Percentiles rank a stretch among this genome's conserved stretches.
phyloP scores from a whole-genome alignment of 345 rosid species.

The Cardamine resedifolia region DNA sequence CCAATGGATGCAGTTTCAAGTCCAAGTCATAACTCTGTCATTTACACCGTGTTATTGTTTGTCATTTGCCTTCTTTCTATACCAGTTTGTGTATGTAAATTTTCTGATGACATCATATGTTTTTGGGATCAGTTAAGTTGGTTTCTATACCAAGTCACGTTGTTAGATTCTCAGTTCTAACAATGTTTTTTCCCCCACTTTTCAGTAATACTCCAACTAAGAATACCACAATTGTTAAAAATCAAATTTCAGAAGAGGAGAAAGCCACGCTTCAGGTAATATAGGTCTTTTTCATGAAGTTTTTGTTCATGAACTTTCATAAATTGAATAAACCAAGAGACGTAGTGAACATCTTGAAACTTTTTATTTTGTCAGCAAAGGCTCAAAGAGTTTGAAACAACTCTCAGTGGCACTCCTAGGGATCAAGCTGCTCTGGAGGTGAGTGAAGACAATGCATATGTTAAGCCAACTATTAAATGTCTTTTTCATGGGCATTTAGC shows the following conservation, averaged over 20 bases:
- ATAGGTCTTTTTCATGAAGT: not conserved
- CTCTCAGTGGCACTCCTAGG: slow-evolving; percentile 53
- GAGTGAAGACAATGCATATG: slow-evolving; percentile 38
- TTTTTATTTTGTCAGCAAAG: slow-evolving; percentile 52
- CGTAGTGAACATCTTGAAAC: not conserved
- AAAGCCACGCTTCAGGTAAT: slow-evolving; percentile 69
- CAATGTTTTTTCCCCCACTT: slow-evolving; percentile 18
- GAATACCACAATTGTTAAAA: slow-evolving; percentile 49
- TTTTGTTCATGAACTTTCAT: not conserved
- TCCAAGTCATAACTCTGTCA: not conserved
- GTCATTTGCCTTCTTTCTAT: not conserved
- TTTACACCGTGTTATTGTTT: slow-evolving; percentile 4
- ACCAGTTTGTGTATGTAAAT: not conserved
- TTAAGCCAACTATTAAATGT: not conserved
- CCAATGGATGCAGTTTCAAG: not conserved
- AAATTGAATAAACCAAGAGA: not conserved
- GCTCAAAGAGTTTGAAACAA: slow-evolving; percentile 73
- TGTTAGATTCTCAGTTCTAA: slow-evolving; percentile 15
- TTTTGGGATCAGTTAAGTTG: not conserved
- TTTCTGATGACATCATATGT: not conserved
- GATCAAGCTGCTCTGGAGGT: slow-evolving; percentile 85
- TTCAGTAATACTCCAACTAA: slow-evolving; percentile 57
- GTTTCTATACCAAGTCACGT: slow-evolving; percentile 3
- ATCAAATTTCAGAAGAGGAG: slow-evolving; percentile 71
- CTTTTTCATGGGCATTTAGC: slow-evolving; percentile 14